A percentile compares a stretch with the other conserved stretches of the same genome.
Evolutionary conservation across 352 stramenopile species (phyloP).

Genomic region (Lagenidium giganteum): DNA sequence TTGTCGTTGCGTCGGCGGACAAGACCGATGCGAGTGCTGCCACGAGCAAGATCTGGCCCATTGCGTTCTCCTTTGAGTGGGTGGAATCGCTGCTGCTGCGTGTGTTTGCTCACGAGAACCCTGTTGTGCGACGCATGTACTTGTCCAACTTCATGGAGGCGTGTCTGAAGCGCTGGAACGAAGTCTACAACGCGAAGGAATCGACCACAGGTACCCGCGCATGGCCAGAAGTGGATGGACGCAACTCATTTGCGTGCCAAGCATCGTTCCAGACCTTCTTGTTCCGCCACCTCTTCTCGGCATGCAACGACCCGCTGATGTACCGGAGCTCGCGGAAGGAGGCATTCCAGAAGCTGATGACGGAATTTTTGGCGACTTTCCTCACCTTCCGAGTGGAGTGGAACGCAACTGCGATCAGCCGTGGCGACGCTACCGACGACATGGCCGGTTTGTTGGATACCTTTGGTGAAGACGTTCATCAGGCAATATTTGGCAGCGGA

Average conservation of each 20-base stretch:
- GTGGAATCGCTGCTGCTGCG: conserved; percentile 63
- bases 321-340: conserved; percentile 45
- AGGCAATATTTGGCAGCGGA: conserved; percentile 46
- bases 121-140: conserved; percentile 67
- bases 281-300: conserved; percentile 30
- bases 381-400: conserved; percentile 24
- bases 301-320: conserved; percentile 52
- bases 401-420: conserved; percentile 4
- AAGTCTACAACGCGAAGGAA: too few species aligned
- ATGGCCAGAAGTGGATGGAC: too few species aligned
- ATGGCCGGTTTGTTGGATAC: conserved; percentile 12
- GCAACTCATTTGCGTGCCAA: neutral
- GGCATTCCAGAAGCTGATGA: conserved; percentile 28
- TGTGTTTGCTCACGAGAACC: conserved; percentile 74
- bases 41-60: conserved; percentile 24
- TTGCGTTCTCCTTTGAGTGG: conserved; percentile 70
- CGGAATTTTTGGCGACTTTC: conserved; percentile 31
- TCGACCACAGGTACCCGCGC: neutral
- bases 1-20: conserved; percentile 8
- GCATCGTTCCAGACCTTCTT: conserved; percentile 36
- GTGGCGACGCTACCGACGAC: conserved; percentile 2
- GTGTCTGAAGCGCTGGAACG: conserved; percentile 17
- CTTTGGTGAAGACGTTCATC: conserved; percentile 27
- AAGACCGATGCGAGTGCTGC: neutral
- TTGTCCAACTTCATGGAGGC: conserved; percentile 60